Conservation (phyloP, 2,329 filamentous ascomycete species). For the Aspergillus fijiensis region DNA sequence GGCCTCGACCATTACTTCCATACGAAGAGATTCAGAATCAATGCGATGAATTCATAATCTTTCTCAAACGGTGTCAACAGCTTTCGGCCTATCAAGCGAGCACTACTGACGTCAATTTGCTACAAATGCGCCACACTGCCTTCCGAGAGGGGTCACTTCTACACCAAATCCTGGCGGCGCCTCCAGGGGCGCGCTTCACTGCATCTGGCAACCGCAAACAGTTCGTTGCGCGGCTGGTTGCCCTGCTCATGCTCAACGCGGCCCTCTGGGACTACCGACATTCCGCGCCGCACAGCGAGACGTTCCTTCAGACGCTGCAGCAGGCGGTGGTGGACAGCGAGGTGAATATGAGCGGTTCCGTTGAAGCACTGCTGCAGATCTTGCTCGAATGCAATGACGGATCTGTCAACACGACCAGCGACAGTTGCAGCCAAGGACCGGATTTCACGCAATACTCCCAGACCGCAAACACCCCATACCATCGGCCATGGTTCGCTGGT, state of each 20-base stretch:
- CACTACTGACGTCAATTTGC: slow-evolving; percentile 16
- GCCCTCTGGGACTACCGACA: slow-evolving; percentile 44
- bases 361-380: slow-evolving; percentile 42
- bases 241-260: slow-evolving; percentile 40
- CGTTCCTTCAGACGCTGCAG: slow-evolving; percentile 35
- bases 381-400: slow-evolving; percentile 38
- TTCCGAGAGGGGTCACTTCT: slow-evolving; percentile 34
- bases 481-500: slow-evolving; percentile 41
- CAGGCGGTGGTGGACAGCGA: slow-evolving; percentile 36
- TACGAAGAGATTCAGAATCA: slow-evolving; percentile 36
- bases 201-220: slow-evolving; percentile 40
- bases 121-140: slow-evolving; percentile 26
- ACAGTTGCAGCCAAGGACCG: slow-evolving; percentile 3
- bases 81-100: slow-evolving; percentile 32
- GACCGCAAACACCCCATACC: slow-evolving; percentile 25
- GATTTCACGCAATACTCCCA: slow-evolving; percentile 33
- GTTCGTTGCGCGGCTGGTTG: slow-evolving; percentile 37
- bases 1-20: slow-evolving; percentile 15
- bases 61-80: slow-evolving; percentile 40
- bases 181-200: slow-evolving; percentile 34
- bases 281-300: slow-evolving; percentile 27
- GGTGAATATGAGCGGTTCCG: slow-evolving; percentile 37
- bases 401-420: slow-evolving; percentile 1
- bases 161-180: slow-evolving; percentile 34
- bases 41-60: slow-evolving; percentile 40